Evolutionary conservation across 805 yeast genomes (phyloP).

Genomic region (Ogataea kodamae): DNA sequence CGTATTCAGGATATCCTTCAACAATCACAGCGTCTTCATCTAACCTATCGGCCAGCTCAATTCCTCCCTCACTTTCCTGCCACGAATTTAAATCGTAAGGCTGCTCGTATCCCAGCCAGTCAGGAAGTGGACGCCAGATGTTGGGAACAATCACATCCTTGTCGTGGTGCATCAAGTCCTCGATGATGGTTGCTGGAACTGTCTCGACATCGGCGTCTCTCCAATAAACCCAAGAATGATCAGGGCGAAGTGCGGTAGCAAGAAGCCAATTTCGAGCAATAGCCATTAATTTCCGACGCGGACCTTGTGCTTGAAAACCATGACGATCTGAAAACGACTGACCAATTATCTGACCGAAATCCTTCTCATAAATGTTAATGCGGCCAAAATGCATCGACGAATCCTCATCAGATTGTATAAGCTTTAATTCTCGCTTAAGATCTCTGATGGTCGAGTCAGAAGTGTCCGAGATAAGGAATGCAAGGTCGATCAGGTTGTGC

Average conservation of each 20-base stretch:
- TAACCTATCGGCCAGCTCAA: constrained; percentile 65
- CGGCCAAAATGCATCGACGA: constrained; percentile 62
- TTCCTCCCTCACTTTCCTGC: constrained; percentile 77
- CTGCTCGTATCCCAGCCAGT: constrained; percentile 76
- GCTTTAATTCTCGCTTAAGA: constrained; percentile 54
- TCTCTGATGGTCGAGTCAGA: constrained; percentile 80
- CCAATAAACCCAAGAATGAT: constrained; percentile 95
- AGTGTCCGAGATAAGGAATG: constrained; percentile 87
- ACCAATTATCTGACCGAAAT: constrained; percentile 88
- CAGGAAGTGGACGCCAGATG: constrained; percentile 83
- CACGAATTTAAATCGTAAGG: constrained; percentile 79
- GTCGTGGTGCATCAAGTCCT: constrained; percentile 86
- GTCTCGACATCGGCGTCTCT: constrained; percentile 93
- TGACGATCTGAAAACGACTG: constrained; percentile 89
- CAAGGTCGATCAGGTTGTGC: constrained; percentile 73
- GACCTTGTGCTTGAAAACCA: constrained; percentile 92
- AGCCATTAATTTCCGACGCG: constrained; percentile 89
- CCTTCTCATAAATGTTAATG: constrained; percentile 82
- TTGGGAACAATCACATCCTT: constrained; percentile 90
- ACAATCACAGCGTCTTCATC: constrained; percentile 94
- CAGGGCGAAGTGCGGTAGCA: constrained; percentile 77
- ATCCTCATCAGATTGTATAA: constrained; percentile 64
- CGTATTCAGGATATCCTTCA: constrained; percentile 93
- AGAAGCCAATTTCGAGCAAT: constrained; percentile 91
- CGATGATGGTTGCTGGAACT: constrained; percentile 75